Evolutionary conservation across 768 basidiomycete species (phyloP), one percentile per base, ranked within the genome.

Genomic region (Termitomyces sp.): DNA sequence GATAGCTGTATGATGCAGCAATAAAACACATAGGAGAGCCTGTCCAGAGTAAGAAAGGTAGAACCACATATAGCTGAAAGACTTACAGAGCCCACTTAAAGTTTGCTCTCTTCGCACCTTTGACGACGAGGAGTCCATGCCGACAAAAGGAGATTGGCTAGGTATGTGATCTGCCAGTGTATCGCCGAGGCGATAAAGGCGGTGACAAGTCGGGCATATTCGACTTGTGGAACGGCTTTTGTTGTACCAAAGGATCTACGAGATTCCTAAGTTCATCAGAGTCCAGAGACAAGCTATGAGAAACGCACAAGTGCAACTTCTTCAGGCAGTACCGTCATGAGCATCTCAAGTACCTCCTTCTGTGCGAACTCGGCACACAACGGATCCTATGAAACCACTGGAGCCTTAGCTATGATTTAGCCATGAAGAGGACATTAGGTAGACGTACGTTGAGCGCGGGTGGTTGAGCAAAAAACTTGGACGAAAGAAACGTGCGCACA

Each of bases 161-260:
- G 75, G 58, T 24, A 79, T 78, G 26, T 83, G 81, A 34, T 83
- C 79, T 3, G 80, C 78, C 1, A 91, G 75, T 1, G 74, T 68
- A 51, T 93, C 90, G 1, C 88, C 88, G 0, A 92, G 70, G 5
- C 73, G 76, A 66, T 91, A 93, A 31, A 91, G 69, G 16, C 90
- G 73, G 67, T 84, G 82, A 65, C 91, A 93, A 0, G 88, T 81
- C 2, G 91, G 90, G 64, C 91, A 93, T 52, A 92, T 79, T 28
- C 91, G 83, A 54, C 84, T 81, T 10, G 76, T 79, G 5, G 78
- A 69, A 2, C 91, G 81, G 66, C 87, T 90, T 72, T 90, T 90
- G 75, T 93, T 93, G 65, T 92, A 92, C 90, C 90, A 92, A 13
- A 92, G 63, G 10, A 88, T 84, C 89, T 90, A 60, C n/a, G 4